Percentiles rank a stretch among this genome's conserved stretches.
Conservation (phyloP, 768 basidiomycete species). For the Glaciozyma antarctica region DNA sequence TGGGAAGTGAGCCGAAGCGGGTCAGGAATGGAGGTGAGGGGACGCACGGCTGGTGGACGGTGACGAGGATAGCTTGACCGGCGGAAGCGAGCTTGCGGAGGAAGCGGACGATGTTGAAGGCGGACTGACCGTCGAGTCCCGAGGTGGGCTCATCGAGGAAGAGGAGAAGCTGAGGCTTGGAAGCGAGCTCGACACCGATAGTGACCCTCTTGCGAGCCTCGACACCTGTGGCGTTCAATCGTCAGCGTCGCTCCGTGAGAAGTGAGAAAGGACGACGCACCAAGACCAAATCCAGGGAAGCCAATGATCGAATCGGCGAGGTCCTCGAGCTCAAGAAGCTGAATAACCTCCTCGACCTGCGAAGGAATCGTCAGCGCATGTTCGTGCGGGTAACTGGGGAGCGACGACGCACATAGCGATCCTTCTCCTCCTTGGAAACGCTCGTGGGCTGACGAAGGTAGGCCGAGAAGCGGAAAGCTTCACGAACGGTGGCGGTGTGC, state of each 20-base stretch:
- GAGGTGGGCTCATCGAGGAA: slow-evolving; percentile 87
- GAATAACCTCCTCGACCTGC: slow-evolving; percentile 40
- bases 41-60: slow-evolving; percentile 46
- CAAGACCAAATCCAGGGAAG: slow-evolving; percentile 37
- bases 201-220: slow-evolving; percentile 43
- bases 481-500: slow-evolving; percentile 41
- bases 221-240: slow-evolving; percentile 16
- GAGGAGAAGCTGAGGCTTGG: slow-evolving; percentile 69
- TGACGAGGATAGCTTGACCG: slow-evolving; percentile 87
- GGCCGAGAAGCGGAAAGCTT: slow-evolving; percentile 43
- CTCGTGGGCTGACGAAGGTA: slow-evolving; percentile 41
- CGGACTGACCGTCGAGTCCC: slow-evolving; percentile 42
- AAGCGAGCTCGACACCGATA: slow-evolving; percentile 41
- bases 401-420: slow-evolving; percentile 33
- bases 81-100: slow-evolving; percentile 64
- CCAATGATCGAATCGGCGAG: slow-evolving; percentile 45
- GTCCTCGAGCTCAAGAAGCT: slow-evolving; percentile 42
- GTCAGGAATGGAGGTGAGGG: not conserved
- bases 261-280: not conserved
- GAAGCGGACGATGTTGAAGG: slow-evolving; percentile 47
- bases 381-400: too few relatives aligned
- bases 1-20: too few relatives aligned
- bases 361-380: too few relatives aligned
- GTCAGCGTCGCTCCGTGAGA: too few relatives aligned
- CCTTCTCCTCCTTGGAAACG: slow-evolving; percentile 39